These are phyloP conservation scores for Ascochyta viciae-villosae DNA, from an alignment of 2,329 filamentous ascomycete species.

Conservation along the genomic window DNA sequence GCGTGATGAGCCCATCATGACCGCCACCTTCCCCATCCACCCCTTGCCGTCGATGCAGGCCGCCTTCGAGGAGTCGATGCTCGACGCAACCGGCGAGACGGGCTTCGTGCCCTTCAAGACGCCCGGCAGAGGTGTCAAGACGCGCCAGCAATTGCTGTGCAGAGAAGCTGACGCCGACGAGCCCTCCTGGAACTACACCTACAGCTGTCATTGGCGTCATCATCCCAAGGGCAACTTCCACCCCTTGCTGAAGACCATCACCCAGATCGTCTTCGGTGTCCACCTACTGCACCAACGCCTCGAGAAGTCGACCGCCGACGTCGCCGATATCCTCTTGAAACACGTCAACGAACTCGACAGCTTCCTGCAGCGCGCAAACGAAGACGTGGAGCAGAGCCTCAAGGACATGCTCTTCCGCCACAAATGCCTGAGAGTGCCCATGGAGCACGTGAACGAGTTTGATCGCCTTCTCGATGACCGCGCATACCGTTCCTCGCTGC, in stretches of 20 bases:
- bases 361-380: slow-evolving; percentile 84
- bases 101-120: slow-evolving; percentile 48
- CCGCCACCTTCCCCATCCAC: slow-evolving; percentile 61
- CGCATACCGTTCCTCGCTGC: slow-evolving; percentile 79
- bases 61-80: slow-evolving; percentile 82
- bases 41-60: slow-evolving; percentile 79
- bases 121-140: slow-evolving; percentile 49
- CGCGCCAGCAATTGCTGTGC: slow-evolving; percentile 56
- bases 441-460: slow-evolving; percentile 83
- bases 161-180: slow-evolving; percentile 67
- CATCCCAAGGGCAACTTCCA: slow-evolving; percentile 79
- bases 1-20: slow-evolving; percentile 45
- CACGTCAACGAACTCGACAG: slow-evolving; percentile 95
- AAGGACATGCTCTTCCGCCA: slow-evolving; percentile 76
- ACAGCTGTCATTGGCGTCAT: slow-evolving; percentile 78
- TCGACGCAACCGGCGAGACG: slow-evolving; percentile 65
- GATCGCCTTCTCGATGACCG: slow-evolving; percentile 87
- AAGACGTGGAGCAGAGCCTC: slow-evolving; percentile 81
- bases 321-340: slow-evolving; percentile 85
- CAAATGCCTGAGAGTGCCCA: slow-evolving; percentile 79
- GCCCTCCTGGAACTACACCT: slow-evolving; percentile 74
- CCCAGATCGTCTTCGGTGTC: slow-evolving; percentile 92
- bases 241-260: slow-evolving; percentile 86
- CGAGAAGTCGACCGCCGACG: slow-evolving; percentile 87
- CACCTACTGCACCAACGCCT: slow-evolving; percentile 84